Base-by-base conservation (phyloP, 805 yeast species). In the Brettanomyces sp. region DNA sequence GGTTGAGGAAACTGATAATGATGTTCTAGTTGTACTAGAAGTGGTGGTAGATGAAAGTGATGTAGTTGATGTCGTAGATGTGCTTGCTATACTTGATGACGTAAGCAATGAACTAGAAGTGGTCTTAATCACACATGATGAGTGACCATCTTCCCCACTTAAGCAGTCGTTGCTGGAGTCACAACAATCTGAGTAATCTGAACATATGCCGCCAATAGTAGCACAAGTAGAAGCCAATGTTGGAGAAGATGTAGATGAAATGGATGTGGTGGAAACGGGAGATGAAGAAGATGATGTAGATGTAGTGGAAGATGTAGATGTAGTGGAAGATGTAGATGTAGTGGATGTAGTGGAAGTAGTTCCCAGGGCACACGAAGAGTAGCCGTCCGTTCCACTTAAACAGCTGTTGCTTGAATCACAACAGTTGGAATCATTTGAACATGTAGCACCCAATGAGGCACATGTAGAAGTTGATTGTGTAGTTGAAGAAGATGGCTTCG, bases 391-490 rank as follows among this genome's bases (percentile, higher is more conserved):
- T 28, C 32, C 32, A 28, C 32, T 28, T 2, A 9, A 28, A 3
- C 22, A n/a, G 12, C 2, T 7, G 12, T 14, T 36, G 7, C 13
- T 18, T 13, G n/a, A 13, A 23, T 40, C 33, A 40, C 42, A 40
- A 40, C 42, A 40, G 34, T 40, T 34, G 30, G 18, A n/a, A 24
- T 40, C n/a, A 11, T 13, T 33, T 3, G 42, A 23, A 18, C 42
- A 40, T 11, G 18, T 5, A 34, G n/a, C 34, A 40, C 42, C 28
- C 32, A 28, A 7, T 35, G 43, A 30, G 4, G 46, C 12, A 5
- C 39, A 24, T 25, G 49, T 24, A 32, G 42, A 28, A 37, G 21
- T 40, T 3, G 43, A 37, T 3, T 28, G 32, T 30, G 44, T 32
- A n/a, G 38, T 14, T 9, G 46, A 37, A 37, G 46, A 14, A 11